A percentile compares a stretch with the other conserved stretches of the same genome.
phyloP scores from a whole-genome alignment of 2,329 filamentous ascomycete species.

The Lachnellula subtilissima region DNA sequence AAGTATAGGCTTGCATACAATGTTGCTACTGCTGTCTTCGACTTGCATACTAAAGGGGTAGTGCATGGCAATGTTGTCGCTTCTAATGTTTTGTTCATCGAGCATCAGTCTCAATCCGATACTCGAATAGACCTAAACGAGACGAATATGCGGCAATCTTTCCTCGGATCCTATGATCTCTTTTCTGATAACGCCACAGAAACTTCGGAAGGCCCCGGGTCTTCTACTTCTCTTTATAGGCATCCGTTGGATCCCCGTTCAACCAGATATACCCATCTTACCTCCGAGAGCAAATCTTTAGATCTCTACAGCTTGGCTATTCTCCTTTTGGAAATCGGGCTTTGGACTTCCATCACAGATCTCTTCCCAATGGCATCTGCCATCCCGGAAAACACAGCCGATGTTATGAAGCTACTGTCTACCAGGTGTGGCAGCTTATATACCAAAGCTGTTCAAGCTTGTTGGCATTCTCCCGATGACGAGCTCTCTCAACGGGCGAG shows the following conservation, averaged over 20 bases:
- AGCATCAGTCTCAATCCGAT: slow-evolving; percentile 22
- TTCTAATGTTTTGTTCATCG: slow-evolving; percentile 63
- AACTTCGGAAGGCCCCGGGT: slow-evolving; percentile 14
- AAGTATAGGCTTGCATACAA: slow-evolving; percentile 73
- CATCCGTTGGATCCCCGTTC: slow-evolving; percentile 60
- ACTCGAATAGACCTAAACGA: slow-evolving; percentile 22
- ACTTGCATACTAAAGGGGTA: slow-evolving; percentile 64
- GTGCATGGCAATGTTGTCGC: slow-evolving; percentile 67
- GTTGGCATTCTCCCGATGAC: slow-evolving; percentile 65
- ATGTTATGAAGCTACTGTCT: slow-evolving; percentile 27
- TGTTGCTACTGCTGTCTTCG: slow-evolving; percentile 66
- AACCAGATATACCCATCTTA: slow-evolving; percentile 45
- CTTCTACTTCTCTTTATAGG: slow-evolving; percentile 41
- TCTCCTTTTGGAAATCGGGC: slow-evolving; percentile 67
- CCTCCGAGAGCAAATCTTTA: slow-evolving; percentile 52
- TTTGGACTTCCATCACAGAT: slow-evolving; percentile 61
- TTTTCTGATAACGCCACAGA: slow-evolving; percentile 48
- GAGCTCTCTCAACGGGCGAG: slow-evolving; percentile 45
- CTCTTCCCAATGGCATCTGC: slow-evolving; percentile 25
- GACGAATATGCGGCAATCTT: slow-evolving; percentile 62
- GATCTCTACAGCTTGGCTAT: slow-evolving; percentile 72
- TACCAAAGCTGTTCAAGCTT: slow-evolving; percentile 68
- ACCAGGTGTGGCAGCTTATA: slow-evolving; percentile 67
- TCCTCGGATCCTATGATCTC: slow-evolving; percentile 70
- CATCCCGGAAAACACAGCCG: slow-evolving; percentile 24